Base-by-base conservation (phyloP, 768 basidiomycete species). In the Cytidiella melzeri region DNA sequence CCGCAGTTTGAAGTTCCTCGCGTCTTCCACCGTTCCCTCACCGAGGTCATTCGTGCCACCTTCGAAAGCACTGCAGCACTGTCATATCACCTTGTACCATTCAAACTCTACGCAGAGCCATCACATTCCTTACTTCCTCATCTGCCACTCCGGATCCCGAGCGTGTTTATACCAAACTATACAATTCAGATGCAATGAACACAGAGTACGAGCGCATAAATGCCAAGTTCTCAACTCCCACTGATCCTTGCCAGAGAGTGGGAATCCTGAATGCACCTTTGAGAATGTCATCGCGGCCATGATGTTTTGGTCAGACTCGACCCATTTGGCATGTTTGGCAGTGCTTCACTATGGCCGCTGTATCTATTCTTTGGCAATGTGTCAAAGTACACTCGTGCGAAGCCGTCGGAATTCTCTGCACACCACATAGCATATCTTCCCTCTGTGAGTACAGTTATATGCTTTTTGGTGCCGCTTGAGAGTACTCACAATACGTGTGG, bases 1-100 rank as follows among this genome's bases (percentile, higher is more conserved):
- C 68, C 66, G 1, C 44, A 48, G 2, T 64, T 70, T 38, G 45
- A 57, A 9, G 58, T 74, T 0, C 34, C 41, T 1, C 63, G 62
- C 6, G 36, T 73, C 2, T 54, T 54, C 34, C 57, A 67, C 30
- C 62, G 65, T 0, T 45, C 45, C 0, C 48, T 69, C 4, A 42
- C 59, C 2, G 55, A 60, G 5, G 56, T 68, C 15, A 59, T 69
- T 30, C 57, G 55, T 18, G 45, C 53, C 2, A 55, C 59, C 12
- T 55, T 25, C 19, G 12, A 30, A 10, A n/a, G 15, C 4, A 38
- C 51, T 1, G 23, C 19, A 13, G n/a, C n/a, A n/a, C n/a, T n/a
- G n/a, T 1, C 18, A 3, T 49, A 53, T 25, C 34, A 54, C n/a
- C 43, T 42, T 6, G 15, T 53, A 5, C 54, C 54, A 5, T 53